These are phyloP conservation scores for Arthrobotrys musiformis DNA, from an alignment of 2,329 filamentous ascomycete species.

Conservation along the genomic window DNA sequence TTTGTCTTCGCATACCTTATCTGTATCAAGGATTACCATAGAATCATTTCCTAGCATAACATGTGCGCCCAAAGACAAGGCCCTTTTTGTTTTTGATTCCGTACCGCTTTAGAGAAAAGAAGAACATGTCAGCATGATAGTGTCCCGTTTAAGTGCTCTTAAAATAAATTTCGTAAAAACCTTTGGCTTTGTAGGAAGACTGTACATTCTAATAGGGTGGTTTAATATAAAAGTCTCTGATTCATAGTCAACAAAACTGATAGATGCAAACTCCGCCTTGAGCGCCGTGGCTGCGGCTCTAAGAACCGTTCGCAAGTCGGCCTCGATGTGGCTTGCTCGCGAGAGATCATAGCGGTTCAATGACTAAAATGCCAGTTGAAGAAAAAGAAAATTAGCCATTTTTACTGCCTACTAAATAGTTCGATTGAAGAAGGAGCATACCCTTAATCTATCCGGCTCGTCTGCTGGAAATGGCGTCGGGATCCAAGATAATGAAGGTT, in stretches of 20 bases:
- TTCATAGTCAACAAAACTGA: constrained; percentile 61
- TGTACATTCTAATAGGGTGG: constrained; percentile 52
- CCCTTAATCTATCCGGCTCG: constrained; percentile 29
- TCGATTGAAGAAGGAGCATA: neutral
- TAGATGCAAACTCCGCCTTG: constrained; percentile 57
- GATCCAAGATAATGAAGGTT: constrained; percentile 57
- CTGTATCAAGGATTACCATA: constrained; percentile 61
- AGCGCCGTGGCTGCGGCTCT: constrained; percentile 33
- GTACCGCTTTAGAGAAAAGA: constrained; percentile 46
- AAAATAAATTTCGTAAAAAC: neutral
- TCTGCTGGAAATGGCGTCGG: constrained; percentile 40
- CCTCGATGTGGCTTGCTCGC: constrained; percentile 35
- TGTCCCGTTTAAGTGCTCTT: no score
- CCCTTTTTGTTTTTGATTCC: constrained; percentile 58
- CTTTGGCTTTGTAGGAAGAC: neutral
- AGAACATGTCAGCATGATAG: constrained; percentile 1
- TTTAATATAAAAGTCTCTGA: constrained; percentile 60
- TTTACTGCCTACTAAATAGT: neutral
- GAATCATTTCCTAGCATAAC: constrained; percentile 61
- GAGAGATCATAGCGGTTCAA: constrained; percentile 30
- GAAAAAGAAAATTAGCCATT: neutral
- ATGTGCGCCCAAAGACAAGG: constrained; percentile 62
- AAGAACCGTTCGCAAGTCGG: constrained; percentile 43
- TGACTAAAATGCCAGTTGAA: no score
- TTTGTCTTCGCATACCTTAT: constrained; percentile 58